A percentile compares a stretch with the other conserved stretches of the same genome.
Evolutionary conservation across 2,329 filamentous ascomycete genomes (phyloP).

Genomic region (Rhexocercosporidium sp.): DNA sequence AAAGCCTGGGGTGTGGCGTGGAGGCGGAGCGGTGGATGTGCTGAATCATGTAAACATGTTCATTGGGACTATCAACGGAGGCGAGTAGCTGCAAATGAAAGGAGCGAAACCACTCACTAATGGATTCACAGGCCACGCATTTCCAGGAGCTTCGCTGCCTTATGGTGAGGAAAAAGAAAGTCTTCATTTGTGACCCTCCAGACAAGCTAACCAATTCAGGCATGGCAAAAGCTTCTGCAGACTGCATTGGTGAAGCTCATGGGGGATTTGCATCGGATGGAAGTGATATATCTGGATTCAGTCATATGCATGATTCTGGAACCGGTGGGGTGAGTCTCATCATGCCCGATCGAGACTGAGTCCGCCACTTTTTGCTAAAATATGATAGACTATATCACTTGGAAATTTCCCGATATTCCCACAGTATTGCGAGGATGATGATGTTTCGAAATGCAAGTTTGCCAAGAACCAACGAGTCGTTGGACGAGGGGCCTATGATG

Average conservation of each 20-base stretch:
- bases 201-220: slow-evolving; percentile 43
- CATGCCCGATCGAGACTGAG: background rate
- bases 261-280: slow-evolving; percentile 54
- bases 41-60: slow-evolving; percentile 52
- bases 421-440: slow-evolving; percentile 49
- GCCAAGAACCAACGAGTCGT: slow-evolving; percentile 49
- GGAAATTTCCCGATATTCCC: slow-evolving; percentile 55
- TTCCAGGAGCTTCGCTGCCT: slow-evolving; percentile 58
- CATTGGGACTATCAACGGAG: slow-evolving; percentile 58
- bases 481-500: slow-evolving; percentile 55
- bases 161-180: slow-evolving; percentile 39
- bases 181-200: background rate
- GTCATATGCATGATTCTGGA: slow-evolving; percentile 51
- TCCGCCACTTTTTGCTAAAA: background rate
- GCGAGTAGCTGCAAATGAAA: slow-evolving; percentile 30
- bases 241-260: slow-evolving; percentile 53
- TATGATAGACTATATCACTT: slow-evolving; percentile 45
- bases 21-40: slow-evolving; percentile 10
- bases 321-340: slow-evolving; percentile 45
- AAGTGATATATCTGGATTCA: slow-evolving; percentile 56
- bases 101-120: background rate
- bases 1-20: slow-evolving; percentile 5
- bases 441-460: slow-evolving; percentile 62
- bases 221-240: slow-evolving; percentile 61
- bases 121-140: slow-evolving; percentile 51